Conservation (phyloP, 73 alveolate species). For the Paramecium sexaurelia region DNA sequence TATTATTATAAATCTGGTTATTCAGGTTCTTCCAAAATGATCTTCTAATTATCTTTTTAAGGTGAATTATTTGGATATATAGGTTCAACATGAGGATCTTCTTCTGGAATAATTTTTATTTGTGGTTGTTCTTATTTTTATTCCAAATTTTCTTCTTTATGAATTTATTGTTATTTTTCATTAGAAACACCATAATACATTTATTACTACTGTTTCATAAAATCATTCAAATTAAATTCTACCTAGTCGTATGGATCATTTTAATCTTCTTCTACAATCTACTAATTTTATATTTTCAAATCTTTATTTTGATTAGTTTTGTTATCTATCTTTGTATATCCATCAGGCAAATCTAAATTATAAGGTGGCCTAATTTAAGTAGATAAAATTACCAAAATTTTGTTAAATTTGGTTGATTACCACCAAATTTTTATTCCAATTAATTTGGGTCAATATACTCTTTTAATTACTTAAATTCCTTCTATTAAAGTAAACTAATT, state of each 20-base stretch:
- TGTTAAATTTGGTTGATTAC: background rate
- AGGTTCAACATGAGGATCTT: background rate
- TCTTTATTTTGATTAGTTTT: background rate
- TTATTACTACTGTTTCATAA: background rate
- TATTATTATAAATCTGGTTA: background rate
- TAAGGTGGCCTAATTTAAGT: slow-evolving; percentile 26
- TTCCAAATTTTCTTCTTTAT: background rate
- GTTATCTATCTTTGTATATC: background rate
- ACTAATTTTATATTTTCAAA: background rate
- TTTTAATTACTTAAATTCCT: background rate
- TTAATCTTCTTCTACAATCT: background rate
- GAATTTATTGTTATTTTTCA: background rate
- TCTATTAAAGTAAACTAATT: background rate
- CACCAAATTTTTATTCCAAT: slow-evolving; percentile 35
- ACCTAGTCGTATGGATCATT: slow-evolving; percentile 5
- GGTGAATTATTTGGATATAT: background rate
- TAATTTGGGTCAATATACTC: background rate
- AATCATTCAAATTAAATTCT: background rate
- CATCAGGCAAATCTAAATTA: slow-evolving; percentile 34
- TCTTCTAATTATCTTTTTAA: background rate
- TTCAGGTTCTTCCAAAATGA: background rate
- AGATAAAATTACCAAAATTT: background rate
- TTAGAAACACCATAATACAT: background rate
- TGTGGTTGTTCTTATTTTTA: background rate
- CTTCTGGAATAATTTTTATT: background rate